Evolutionary conservation across 805 yeast genomes (phyloP), one percentile per base, ranked within the genome.

Genomic region (Kodamaea restingae): DNA sequence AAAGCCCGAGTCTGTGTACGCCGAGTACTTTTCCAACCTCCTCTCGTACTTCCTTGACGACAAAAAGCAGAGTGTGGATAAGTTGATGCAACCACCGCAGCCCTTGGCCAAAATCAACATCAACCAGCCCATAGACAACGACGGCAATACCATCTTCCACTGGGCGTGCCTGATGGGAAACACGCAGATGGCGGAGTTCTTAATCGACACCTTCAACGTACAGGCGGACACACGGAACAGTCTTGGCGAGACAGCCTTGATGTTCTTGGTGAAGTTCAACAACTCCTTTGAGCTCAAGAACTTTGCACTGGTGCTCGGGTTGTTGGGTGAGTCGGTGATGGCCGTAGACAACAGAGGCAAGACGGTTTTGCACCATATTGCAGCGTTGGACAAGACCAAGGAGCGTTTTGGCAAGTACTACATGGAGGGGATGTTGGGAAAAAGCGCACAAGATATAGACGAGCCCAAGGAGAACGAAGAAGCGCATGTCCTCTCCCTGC

Each of bases 151-250:
- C 0, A 88, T 96, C 0, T 70, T 93, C 41, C 99, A 93, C 61
- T 86, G 98, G 95, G 95, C 97, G 3, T 81, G 97, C 11, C 86
- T 97, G 0, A 72, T 93, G 58, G 98, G 95, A 0, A 78, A 87
- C 42, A 62, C 81, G 1, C 66, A 78, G 2, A 70, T 90, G 37
- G 91, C 88, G 3, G 76, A 78, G 46, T 64, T 78, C 20, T 54
- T 84, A 20, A 49, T 83, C 15, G 58, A 80, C 28, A 70, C 87
- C 11, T 82, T 93, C 21, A 65, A 74, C 10, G 81, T 95, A 1
- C 74, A 76, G 44, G 72, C 91, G 28, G 71, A 78, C 7, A 64
- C 88, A 28, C 76, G 93, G 32, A 95, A 91, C 60, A 76, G 76
- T 47, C 75, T 75, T 27, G 98, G 98, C 12, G 96, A 93, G 59